A percentile compares a stretch with the other conserved stretches of the same genome.
phyloP scores from a whole-genome alignment of 2,329 filamentous ascomycete genomes.

The Alternaria angustiovoidea region DNA sequence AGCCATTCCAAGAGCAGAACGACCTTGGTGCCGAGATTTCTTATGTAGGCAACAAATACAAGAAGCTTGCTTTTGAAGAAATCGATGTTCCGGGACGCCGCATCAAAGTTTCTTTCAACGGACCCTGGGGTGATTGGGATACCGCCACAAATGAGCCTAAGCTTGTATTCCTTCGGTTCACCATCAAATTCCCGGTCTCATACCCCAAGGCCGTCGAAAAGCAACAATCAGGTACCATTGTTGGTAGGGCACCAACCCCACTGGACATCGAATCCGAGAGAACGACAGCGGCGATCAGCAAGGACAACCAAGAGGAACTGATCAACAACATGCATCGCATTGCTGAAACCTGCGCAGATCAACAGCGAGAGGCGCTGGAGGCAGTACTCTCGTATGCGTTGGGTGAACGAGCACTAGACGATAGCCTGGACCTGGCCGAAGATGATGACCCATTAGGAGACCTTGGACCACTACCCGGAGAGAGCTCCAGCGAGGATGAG shows the following conservation, averaged over 20 bases:
- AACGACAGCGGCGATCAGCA: slow-evolving; percentile 62
- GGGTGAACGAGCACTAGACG: slow-evolving; percentile 66
- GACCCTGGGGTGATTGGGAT: slow-evolving; percentile 64
- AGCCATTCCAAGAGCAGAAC: slow-evolving; percentile 55
- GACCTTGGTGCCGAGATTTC: slow-evolving; percentile 67
- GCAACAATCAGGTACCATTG: slow-evolving; percentile 24
- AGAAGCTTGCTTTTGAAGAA: slow-evolving; percentile 66
- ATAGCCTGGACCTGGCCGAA: slow-evolving; percentile 58
- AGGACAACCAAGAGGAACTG: slow-evolving; percentile 58
- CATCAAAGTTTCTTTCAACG: slow-evolving; percentile 65
- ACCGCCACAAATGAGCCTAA: slow-evolving; percentile 40
- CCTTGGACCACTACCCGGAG: slow-evolving; percentile 56
- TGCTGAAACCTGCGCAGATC: slow-evolving; percentile 61
- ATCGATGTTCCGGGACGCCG: slow-evolving; percentile 64
- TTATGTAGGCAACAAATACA: slow-evolving; percentile 67
- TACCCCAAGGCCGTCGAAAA: slow-evolving; percentile 63
- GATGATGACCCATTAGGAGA: slow-evolving; percentile 63
- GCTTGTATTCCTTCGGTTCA: slow-evolving; percentile 64
- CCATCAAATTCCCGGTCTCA: slow-evolving; percentile 64
- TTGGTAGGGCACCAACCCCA: slow-evolving; percentile 51
- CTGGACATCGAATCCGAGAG: slow-evolving; percentile 64
- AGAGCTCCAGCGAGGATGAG: slow-evolving; percentile 86
- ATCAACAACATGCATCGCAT: slow-evolving; percentile 63
- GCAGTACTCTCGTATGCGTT: slow-evolving; percentile 68
- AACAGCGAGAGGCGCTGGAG: slow-evolving; percentile 66